Percentiles rank a stretch among this genome's conserved stretches.
Evolutionary conservation across 257 asterid genomes (phyloP).

Genomic region (Solanum paucissectum): DNA sequence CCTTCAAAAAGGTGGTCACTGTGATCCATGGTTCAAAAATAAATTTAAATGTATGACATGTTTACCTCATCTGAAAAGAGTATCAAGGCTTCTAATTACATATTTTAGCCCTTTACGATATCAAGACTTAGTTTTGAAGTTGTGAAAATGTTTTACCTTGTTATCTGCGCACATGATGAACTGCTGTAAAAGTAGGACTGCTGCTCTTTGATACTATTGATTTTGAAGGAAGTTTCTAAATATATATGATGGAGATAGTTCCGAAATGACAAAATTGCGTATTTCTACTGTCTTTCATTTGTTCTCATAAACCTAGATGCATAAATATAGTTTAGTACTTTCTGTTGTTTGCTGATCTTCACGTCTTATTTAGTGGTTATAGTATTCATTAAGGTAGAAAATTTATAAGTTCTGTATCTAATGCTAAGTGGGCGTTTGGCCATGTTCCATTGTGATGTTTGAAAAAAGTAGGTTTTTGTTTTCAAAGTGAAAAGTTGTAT

Average conservation of each 20-base stretch:
- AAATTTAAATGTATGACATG: background rate
- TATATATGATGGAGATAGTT: background rate
- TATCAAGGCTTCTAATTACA: background rate
- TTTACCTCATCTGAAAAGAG: background rate
- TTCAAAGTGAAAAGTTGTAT: background rate
- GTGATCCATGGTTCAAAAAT: constrained; percentile 28
- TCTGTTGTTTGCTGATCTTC: background rate
- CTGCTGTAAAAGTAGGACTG: background rate
- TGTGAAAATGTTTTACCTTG: background rate
- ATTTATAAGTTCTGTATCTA: background rate
- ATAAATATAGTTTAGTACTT: background rate
- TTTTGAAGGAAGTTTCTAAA: background rate
- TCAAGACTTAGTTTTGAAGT: background rate
- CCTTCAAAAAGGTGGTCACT: constrained; percentile 35
- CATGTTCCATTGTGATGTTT: background rate
- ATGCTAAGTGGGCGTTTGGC: background rate
- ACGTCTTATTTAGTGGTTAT: background rate
- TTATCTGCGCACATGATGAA: background rate
- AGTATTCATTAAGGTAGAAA: background rate
- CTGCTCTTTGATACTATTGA: background rate
- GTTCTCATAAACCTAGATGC: background rate
- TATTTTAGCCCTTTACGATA: background rate
- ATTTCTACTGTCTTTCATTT: background rate
- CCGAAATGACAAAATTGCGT: background rate
- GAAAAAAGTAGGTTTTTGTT: background rate